Conservation (phyloP, 208 protist genomes). For the Leishmania lainsoni region DNA sequence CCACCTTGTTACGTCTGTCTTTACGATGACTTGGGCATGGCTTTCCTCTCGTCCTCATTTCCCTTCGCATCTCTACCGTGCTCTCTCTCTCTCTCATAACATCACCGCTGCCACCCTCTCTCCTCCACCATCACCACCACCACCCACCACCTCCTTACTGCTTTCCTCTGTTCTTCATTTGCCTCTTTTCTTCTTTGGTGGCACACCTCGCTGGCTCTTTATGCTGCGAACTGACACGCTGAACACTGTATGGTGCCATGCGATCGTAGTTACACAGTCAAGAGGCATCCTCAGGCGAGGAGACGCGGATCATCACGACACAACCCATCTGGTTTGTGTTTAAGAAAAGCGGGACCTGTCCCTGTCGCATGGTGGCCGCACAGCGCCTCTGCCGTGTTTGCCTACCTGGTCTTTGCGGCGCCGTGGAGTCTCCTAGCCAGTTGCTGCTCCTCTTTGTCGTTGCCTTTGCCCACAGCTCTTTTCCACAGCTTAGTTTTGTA, state of each 20-base stretch:
- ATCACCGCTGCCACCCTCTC: neutral
- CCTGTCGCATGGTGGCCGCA: neutral
- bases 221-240: neutral
- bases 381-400: neutral
- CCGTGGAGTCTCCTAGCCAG: neutral
- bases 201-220: neutral
- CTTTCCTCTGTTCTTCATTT: neutral
- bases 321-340: neutral
- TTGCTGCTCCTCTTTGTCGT: neutral
- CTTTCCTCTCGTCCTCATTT: neutral
- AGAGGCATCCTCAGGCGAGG: neutral
- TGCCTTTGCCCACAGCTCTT: neutral
- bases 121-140: no score
- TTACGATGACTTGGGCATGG: neutral
- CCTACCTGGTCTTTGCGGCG: neutral
- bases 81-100: conserved; percentile 8
- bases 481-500: neutral
- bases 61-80: neutral
- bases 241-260: neutral
- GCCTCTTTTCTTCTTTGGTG: neutral
- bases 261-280: neutral
- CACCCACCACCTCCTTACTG: neutral
- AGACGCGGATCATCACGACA: neutral
- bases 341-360: neutral
- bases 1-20: neutral